Evolutionary conservation across 139 green algal species (phyloP), one percentile per base, ranked within the genome.

Genomic region (Micromonas commoda): DNA sequence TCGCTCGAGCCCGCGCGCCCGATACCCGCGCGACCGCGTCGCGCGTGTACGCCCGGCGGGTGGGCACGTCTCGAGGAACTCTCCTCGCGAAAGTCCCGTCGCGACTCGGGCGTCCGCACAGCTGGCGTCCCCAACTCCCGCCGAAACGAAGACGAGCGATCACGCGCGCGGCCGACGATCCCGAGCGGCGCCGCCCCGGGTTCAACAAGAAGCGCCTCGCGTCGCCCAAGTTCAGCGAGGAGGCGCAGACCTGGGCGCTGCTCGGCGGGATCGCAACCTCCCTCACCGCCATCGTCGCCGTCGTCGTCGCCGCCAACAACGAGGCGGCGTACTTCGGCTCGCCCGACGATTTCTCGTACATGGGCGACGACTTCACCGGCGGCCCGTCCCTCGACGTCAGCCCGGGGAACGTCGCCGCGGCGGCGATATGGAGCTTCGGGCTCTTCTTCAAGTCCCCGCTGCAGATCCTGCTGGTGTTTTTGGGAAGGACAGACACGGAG

Each of bases 401-500:
- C 34, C 23, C 33, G 34, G 34, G 21, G 24, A 6, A 3, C 19
- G 68, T 29, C 20, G 68, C 21, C 20, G 68, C 33, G 3, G 37
- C 21, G 20, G 31, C 4, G 3, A 2, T 81, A 31, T 81, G 76
- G 76, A 19, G 32, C 19, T 29, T 76, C 31, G 76, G 26, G n/a
- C 54, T 81, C 34, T 81, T 34, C 28, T 81, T 64, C 76, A 29
- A 31, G 28, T 81, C 76, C 24, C 90, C 90, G 0, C 31, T 85
- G 74, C 87, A 92, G 82, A 81, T 92, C 76, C 85, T 95, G 73
- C 82, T 93, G 45, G 75, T 94, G 13, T 95, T 95, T 80, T 78
- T 93, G 16, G 91, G 91, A 6, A 80, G 83, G 26, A 79, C 93
- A 0, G 89, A 95, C 29, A 91, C 80, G 1, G 84, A 92, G 64